Evolutionary conservation across 805 yeast species (phyloP), one percentile per base, ranked within the genome.

Genomic region (Hanseniaspora lindneri): DNA sequence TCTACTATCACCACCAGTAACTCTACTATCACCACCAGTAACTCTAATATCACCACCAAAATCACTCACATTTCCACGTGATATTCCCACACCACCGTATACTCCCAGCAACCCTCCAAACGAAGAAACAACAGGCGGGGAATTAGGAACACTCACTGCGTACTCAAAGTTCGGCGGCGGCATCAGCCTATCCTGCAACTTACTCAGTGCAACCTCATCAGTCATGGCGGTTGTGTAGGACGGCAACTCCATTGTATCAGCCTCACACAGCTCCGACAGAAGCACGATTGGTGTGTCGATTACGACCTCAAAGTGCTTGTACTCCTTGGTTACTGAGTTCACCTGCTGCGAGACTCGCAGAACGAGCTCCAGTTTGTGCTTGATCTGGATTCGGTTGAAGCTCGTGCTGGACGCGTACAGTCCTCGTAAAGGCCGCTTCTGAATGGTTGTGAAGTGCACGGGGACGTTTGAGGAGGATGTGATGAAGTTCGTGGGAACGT

Each of bases 251-350:
- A 66, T 58, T 50, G 60, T 67, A 7, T 64, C 69, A 20, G 60
- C 56, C 2, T 58, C 60, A 54, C 74, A 70, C 3, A 62, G 54
- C 29, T 65, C 66, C 11, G 77, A 72, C n/a, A 75, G 64, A 17
- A 76, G 59, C 27, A 73, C 70, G 32, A 83, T 68, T 0, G 92
- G 92, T 0, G 89, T 81, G 58, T 83, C 92, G 34, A 83, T 81
- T 39, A 83, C 75, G 19, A 83, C 88, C 55, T 83, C 94, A 57
- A 79, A 83, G 60, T 83, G 88, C 56, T 80, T 86, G 65, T 76
- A 63, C 53, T 73, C 74, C 4, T 55, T 53, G 2, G 66, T 60
- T 3, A 63, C 59, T 0, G 74, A 70, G 51, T 79, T 82, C 8
- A 43, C 19, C n/a, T 43, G 37, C 28, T 43, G 47, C 11, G 83